Percentiles rank a stretch among this genome's conserved stretches.
Conservation (phyloP, 2,329 filamentous ascomycete species). For the Nemania sp. region DNA sequence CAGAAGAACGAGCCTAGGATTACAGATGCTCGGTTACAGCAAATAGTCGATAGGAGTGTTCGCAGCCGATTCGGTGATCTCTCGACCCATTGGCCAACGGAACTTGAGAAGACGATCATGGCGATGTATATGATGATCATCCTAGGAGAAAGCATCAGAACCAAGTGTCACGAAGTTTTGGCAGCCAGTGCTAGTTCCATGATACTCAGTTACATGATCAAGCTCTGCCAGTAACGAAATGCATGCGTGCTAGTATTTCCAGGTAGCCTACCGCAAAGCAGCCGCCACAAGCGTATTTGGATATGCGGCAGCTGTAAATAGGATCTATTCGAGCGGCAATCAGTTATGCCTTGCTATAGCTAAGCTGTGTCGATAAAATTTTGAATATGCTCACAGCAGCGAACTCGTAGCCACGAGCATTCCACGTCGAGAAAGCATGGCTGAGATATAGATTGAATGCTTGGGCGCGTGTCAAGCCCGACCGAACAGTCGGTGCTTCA, state of each 20-base stretch:
- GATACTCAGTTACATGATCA: background rate
- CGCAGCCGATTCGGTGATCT: constrained; percentile 43
- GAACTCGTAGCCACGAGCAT: constrained; percentile 59
- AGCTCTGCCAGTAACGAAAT: background rate
- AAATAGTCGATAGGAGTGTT: constrained; percentile 47
- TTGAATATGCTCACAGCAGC: constrained; percentile 48
- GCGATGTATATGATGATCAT: constrained; percentile 43
- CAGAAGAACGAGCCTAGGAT: constrained; percentile 46
- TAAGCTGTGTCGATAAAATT: too few relatives aligned
- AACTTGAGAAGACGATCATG: constrained; percentile 47
- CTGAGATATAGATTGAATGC: constrained; percentile 52
- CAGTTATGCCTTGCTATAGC: background rate
- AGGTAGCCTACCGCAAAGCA: constrained; percentile 41
- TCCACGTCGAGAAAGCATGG: constrained; percentile 61
- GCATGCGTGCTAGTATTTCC: background rate
- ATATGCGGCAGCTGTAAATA: constrained; percentile 56
- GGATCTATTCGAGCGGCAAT: constrained; percentile 44
- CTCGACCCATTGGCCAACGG: constrained; percentile 48
- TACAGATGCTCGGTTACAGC: constrained; percentile 46
- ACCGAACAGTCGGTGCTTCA: too few relatives aligned
- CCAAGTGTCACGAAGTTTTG: background rate
- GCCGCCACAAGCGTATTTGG: constrained; percentile 46
- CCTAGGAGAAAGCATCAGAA: constrained; percentile 24
- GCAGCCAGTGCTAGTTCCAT: background rate
- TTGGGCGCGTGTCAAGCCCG: constrained; percentile 40